Base-by-base conservation (phyloP, 257 asterid genomes). In the Eustoma russellianum region DNA sequence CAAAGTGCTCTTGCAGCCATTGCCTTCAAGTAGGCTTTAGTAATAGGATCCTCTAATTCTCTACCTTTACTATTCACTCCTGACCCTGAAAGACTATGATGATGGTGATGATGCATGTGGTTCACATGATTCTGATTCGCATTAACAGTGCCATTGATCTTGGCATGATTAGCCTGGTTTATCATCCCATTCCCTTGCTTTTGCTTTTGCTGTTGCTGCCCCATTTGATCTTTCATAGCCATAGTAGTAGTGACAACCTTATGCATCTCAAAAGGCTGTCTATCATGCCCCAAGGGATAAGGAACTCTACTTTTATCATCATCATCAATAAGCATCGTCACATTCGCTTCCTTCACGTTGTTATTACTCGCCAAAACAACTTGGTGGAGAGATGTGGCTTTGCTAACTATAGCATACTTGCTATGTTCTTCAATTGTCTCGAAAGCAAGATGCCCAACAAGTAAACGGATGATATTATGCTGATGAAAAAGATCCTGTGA, bases 1-100 rank as follows among this genome's bases (percentile, higher is more conserved):
- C 93, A 76, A 11, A 90, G 86, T 49, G 97, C 97, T 61, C 80
- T 69, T 0, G 97, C 96, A 2, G 93, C 72, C 97, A 90, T 86
- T 11, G 83, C 84, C 70, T 90, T 86, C 57, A 83, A 79, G 12
- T 83, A 55, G 7, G 85, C 78, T 65, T 83, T 89, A 3, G 87
- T 81, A 5, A 52, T 66, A 6, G 97, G 88, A 13, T 79, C 93
- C 82, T 83, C 97, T 68, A 66, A 64, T 56, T 86, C 97, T 24
- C 93, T 56, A 9, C 83, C 94, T 57, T 71, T 74, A 48, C 59
- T 80, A 50, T 56, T 77, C 34, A 72, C 69, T 49, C 84, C 81
- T 0, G 80, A 49, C 11, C 62, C 48, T 2, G 75, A 70, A 63
- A 55, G 62, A 50, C 66, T 66, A 3, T 56, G 69, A 14, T 74